Conservation (phyloP, 2,329 filamentous ascomycete genomes). For the Exophiala phaeomuriformis region DNA sequence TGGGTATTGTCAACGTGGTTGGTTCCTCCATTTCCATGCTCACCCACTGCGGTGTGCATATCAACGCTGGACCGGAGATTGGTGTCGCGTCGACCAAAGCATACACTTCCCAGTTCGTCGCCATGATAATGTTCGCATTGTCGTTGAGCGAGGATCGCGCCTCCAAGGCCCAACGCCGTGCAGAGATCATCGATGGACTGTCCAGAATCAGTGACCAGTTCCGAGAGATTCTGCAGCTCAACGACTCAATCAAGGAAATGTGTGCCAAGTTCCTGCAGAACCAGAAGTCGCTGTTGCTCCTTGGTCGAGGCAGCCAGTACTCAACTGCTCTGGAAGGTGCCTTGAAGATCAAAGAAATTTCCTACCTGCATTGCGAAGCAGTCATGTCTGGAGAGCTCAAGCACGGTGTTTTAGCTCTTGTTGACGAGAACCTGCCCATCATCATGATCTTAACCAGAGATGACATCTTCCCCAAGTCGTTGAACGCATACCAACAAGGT, state of each 20-base stretch:
- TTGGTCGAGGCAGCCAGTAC: constrained; percentile 93
- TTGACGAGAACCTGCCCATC: constrained; percentile 97
- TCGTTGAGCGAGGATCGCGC: constrained; percentile 94
- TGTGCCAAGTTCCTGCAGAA: constrained; percentile 90
- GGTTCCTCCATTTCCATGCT: constrained; percentile 97
- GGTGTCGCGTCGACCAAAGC: constrained; percentile 99
- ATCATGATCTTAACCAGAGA: constrained; percentile 99
- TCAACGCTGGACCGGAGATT: constrained; percentile 97
- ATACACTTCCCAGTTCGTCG: constrained; percentile 98
- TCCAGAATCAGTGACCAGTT: constrained; percentile 83
- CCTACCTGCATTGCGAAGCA: constrained; percentile 97
- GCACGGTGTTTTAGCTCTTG: constrained; percentile 93
- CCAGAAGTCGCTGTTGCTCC: constrained; percentile 89
- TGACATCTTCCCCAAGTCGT: constrained; percentile 93
- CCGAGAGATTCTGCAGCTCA: constrained; percentile 81
- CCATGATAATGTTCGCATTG: constrained; percentile 99
- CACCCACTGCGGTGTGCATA: constrained; percentile 98
- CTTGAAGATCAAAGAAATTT: constrained; percentile 99
- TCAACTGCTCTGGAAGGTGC: constrained; percentile 94
- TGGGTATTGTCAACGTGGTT: constrained; percentile 97
- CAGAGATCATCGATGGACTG: constrained; percentile 95
- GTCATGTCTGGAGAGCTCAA: constrained; percentile 99
- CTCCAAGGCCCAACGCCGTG: constrained; percentile 82
- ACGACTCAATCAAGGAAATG: constrained; percentile 88
- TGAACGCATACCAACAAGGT: constrained; percentile 98